Evolutionary conservation across 768 basidiomycete genomes (phyloP).

Genomic region (Tubosaeta sp.): DNA sequence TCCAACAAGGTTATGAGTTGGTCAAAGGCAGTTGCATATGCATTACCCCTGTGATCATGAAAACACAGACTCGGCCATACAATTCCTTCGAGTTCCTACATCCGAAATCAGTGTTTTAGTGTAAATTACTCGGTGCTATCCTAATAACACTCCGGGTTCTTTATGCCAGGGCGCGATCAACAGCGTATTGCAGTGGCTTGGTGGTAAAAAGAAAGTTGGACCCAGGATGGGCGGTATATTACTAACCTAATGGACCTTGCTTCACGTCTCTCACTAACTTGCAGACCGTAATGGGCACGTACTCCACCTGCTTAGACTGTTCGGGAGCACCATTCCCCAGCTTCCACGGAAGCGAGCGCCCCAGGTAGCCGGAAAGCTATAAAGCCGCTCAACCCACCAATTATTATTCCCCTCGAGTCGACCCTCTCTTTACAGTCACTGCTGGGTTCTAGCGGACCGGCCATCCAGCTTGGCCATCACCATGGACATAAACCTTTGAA

Average conservation of each 20-base stretch:
- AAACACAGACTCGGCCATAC: too few species aligned
- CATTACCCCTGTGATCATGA: too few species aligned
- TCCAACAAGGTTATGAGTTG: neutral
- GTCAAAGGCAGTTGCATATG: neutral
- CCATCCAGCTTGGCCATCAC: neutral
- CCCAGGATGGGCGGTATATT: too few species aligned
- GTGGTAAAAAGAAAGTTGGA: too few species aligned
- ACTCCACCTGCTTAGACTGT: neutral
- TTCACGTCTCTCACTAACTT: too few species aligned
- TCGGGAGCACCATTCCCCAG: neutral
- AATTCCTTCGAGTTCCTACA: too few species aligned
- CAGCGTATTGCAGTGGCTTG: too few species aligned
- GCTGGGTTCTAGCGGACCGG: neutral
- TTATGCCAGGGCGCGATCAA: too few species aligned
- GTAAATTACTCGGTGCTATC: too few species aligned
- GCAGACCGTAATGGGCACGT: neutral
- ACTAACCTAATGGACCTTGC: too few species aligned
- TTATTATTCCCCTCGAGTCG: neutral
- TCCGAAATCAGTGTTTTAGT: too few species aligned
- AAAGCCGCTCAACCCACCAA: neutral
- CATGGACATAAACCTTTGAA: neutral
- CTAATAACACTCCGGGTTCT: too few species aligned
- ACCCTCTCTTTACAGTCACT: conserved; percentile 3
- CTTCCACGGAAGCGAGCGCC: neutral
- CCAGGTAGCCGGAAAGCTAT: neutral